These are phyloP conservation scores for Cylindrotheca closterium DNA, from an alignment of 108 stramenopile species.

Conservation along the genomic window DNA sequence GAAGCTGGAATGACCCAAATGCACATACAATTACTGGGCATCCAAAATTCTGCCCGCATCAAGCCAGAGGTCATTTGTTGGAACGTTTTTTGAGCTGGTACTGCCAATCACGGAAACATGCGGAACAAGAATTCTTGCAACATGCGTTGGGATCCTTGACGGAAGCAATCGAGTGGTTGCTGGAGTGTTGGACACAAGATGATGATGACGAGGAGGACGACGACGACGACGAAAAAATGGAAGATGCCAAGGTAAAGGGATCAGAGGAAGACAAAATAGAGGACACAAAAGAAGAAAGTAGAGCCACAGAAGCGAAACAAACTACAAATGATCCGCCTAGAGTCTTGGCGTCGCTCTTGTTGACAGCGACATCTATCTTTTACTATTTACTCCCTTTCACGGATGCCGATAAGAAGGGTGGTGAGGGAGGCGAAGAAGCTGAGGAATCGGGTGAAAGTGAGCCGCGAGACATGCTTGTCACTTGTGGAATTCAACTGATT, in stretches of 20 bases:
- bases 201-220: constrained; percentile 15
- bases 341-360: constrained; percentile 33
- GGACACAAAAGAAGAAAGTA: background rate
- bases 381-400: constrained; percentile 22
- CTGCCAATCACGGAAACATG: constrained; percentile 28
- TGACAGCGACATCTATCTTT: constrained; percentile 29
- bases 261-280: constrained; percentile 5
- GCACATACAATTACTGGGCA: background rate
- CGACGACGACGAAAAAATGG: constrained; percentile 6
- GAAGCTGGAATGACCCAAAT: too few species aligned
- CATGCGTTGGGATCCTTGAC: constrained; percentile 30
- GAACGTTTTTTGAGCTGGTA: constrained; percentile 26
- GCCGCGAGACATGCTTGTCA: constrained; percentile 32
- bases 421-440: constrained; percentile 1
- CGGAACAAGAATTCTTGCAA: constrained; percentile 28
- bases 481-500: constrained; percentile 43
- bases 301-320: background rate
- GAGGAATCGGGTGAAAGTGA: constrained; percentile 27
- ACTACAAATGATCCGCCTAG: constrained; percentile 27
- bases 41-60: constrained; percentile 34
- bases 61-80: constrained; percentile 39
- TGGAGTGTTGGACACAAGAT: constrained; percentile 35
- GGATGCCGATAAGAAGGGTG: background rate
- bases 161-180: constrained; percentile 42
- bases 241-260: background rate